Conservation (phyloP, 306 rosid genomes). For the Gynostemma pentaphyllum region DNA sequence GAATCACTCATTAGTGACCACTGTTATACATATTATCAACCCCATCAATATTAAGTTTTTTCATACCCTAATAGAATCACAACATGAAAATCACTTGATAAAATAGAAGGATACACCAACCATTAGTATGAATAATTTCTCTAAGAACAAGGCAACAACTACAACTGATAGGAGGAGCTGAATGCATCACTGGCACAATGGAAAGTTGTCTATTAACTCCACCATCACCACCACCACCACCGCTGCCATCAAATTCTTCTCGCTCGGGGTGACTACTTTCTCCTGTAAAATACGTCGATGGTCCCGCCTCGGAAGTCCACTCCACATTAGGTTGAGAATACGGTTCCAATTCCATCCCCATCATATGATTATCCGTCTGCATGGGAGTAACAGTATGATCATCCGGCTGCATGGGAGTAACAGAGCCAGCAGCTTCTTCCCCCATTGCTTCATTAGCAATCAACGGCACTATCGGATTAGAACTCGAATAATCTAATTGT, state of each 20-base stretch:
- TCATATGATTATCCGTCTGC: neutral
- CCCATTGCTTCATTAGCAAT: neutral
- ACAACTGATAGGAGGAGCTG: conserved; percentile 30
- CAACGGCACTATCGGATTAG: neutral
- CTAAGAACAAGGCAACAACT: conserved; percentile 55
- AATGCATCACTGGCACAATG: conserved; percentile 21
- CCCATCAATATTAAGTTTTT: neutral
- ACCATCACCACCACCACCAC: neutral
- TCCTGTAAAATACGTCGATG: conserved; percentile 6
- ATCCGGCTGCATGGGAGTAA: neutral
- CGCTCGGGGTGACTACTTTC: neutral
- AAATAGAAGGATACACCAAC: neutral
- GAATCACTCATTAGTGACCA: too few relatives aligned
- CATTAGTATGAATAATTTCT: conserved; percentile 44
- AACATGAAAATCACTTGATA: neutral
- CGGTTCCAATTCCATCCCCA: conserved; percentile 10
- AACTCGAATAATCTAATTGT: neutral
- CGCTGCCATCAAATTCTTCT: neutral
- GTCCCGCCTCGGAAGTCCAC: conserved; percentile 15
- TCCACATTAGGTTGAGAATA: neutral
- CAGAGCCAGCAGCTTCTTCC: neutral
- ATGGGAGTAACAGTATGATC: neutral
- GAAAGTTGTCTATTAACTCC: conserved; percentile 1
- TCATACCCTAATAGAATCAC: too few relatives aligned
- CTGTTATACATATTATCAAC: too few relatives aligned